Conservation (phyloP, 352 stramenopile species). For the Pythium diclinum region DNA sequence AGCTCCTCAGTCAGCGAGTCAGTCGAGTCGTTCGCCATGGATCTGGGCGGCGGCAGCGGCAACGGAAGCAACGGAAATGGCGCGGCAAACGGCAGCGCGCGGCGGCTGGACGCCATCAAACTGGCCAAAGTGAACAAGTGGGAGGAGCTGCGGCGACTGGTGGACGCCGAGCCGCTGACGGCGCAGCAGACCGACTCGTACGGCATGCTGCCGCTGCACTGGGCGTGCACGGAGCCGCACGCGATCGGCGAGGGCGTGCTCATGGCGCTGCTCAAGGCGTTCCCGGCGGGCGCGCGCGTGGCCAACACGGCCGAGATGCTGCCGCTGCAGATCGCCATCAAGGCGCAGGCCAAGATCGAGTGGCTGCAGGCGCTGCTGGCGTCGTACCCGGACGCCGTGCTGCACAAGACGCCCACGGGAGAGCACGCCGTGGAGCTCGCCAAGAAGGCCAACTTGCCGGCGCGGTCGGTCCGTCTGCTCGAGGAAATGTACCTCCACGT, state of each 20-base stretch:
- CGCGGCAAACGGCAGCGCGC: constrained; percentile 27
- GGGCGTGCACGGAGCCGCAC: constrained; percentile 82
- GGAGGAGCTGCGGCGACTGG: constrained; percentile 70
- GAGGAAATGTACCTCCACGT: constrained; percentile 89
- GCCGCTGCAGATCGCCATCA: constrained; percentile 86
- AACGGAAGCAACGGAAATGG: neutral
- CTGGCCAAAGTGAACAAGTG: constrained; percentile 79
- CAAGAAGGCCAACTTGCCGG: constrained; percentile 48
- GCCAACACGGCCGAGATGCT: constrained; percentile 84
- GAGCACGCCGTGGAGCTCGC: constrained; percentile 79
- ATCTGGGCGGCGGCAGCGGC: constrained; percentile 2
- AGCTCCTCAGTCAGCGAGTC: neutral
- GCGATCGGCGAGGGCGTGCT: constrained; percentile 72
- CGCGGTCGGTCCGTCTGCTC: constrained; percentile 66
- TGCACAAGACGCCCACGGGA: constrained; percentile 67
- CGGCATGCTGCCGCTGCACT: constrained; percentile 86
- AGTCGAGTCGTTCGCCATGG: neutral
- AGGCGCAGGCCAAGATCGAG: constrained; percentile 83
- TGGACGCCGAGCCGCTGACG: constrained; percentile 62
- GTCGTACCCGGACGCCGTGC: constrained; percentile 76
- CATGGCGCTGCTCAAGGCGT: constrained; percentile 77
- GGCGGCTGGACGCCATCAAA: constrained; percentile 81
- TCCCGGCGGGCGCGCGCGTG: constrained; percentile 54
- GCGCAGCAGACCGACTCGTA: constrained; percentile 83
- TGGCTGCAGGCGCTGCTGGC: constrained; percentile 83